Conservation (phyloP, 1,284 basidiomycete genomes). For the Apiotrichum brassicae region DNA sequence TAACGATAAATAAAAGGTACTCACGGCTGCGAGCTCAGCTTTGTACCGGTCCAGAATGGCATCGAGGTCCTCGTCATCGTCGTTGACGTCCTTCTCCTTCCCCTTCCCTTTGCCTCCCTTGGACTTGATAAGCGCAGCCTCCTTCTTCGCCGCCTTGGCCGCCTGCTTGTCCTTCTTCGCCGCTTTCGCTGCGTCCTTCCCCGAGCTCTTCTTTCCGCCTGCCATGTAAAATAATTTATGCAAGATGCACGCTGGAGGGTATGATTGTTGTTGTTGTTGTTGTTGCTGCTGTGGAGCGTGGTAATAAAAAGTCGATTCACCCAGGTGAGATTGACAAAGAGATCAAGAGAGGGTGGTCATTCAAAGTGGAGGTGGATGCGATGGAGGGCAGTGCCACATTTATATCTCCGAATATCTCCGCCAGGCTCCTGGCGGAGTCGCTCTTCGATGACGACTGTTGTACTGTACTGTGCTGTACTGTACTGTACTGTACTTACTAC, state of each 20-base stretch:
- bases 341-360: background rate
- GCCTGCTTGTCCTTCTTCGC: slow-evolving; percentile 63
- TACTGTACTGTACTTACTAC: no score
- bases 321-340: background rate
- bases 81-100: slow-evolving; percentile 52
- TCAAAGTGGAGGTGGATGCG: slow-evolving; percentile 16
- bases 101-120: slow-evolving; percentile 27
- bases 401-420: no score
- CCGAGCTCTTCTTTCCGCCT: slow-evolving; percentile 14
- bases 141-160: slow-evolving; percentile 55
- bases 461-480: no score
- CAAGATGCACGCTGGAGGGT: no score
- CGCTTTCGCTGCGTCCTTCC: slow-evolving; percentile 56
- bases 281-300: no score
- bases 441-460: no score
- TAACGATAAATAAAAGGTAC: slow-evolving; percentile 59
- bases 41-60: slow-evolving; percentile 59
- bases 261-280: no score
- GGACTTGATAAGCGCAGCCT: slow-evolving; percentile 55
- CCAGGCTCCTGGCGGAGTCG: no score
- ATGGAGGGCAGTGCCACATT: no score
- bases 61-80: slow-evolving; percentile 72
- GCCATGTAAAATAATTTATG: no score
- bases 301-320: background rate
- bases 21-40: slow-evolving; percentile 19